phyloP scores from a whole-genome alignment of 108 stramenopile species.

The Cyclotella sp. region DNA sequence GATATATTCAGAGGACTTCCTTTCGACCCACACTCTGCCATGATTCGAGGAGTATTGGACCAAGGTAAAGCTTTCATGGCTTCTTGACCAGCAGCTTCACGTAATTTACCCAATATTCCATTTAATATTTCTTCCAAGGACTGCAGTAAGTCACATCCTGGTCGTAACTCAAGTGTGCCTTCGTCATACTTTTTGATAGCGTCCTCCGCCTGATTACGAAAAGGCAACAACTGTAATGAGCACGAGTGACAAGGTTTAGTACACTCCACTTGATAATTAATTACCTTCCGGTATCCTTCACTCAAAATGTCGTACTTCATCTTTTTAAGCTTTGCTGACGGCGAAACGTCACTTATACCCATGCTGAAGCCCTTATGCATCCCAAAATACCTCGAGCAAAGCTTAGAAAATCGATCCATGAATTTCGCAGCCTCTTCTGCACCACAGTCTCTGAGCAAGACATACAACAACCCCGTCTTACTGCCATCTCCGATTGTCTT shows the following conservation, averaged over 20 bases:
- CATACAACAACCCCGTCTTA: conserved; percentile 95
- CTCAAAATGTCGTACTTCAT: conserved; percentile 87
- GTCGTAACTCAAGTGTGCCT: conserved; percentile 89
- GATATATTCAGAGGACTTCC: conserved; percentile 97
- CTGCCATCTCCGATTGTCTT: conserved; percentile 96
- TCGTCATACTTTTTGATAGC: conserved; percentile 87
- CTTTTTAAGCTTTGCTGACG: conserved; percentile 70
- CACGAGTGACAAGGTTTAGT: conserved; percentile 25
- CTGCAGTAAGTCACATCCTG: conserved; percentile 95
- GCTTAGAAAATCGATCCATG: conserved; percentile 96
- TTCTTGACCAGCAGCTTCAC: conserved; percentile 94
- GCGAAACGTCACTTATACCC: conserved; percentile 98
- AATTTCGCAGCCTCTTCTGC: conserved; percentile 71
- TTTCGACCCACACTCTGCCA: conserved; percentile 99
- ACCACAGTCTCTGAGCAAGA: conserved; percentile 89
- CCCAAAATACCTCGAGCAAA: conserved; percentile 94
- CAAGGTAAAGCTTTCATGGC: conserved; percentile 92
- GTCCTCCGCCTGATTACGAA: conserved; percentile 66
- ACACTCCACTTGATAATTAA: background rate
- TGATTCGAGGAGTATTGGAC: conserved; percentile 92
- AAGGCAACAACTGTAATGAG: background rate
- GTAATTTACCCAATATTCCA: conserved; percentile 92
- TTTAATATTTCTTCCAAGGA: conserved; percentile 97
- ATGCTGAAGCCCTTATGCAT: conserved; percentile 94
- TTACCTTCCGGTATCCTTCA: conserved; percentile 72